Evolutionary conservation across 805 yeast species (phyloP), one percentile per base, ranked within the genome.

Genomic region (Tetrapisispora pingtungensis): DNA sequence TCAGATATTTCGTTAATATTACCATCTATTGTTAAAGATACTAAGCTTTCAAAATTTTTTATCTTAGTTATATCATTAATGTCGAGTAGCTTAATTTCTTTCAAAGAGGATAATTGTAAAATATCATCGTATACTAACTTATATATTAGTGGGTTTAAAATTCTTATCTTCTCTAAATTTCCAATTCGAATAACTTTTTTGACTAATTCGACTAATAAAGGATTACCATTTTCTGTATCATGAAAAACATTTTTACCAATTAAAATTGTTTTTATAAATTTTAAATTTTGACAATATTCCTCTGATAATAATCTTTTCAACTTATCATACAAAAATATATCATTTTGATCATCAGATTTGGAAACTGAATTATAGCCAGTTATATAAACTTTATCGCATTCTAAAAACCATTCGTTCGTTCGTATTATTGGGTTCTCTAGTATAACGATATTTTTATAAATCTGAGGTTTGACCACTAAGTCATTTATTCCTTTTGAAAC

Each of bases 401-500:
- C 73, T 4, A 64, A 38, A 42, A 56, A 69, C 58, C 68, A 62
- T 8, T 45, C 19, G 1, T 44, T 43, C 2, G 57, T 45, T 15
- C 62, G 44, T 4, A 71, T 31, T 0, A 61, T 49, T 1, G 73
- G 66, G 7, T 66, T 49, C 40, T 54, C 54, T 14, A 68, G 57
- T 30, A 75, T 59, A 19, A 64, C 51, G 10, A 76, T 49, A 6
- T 50, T 64, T 22, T 46, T 50, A 53, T 74, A 73, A 10, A 76
- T 53, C n/a, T 52, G 47, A 3, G 62, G 58, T 12, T 57, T 43
- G 1, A 66, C 66, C 12, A 64, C 27, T 1, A 48, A 28, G 27
- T 69, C 62, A n/a, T 65, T 49, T 8, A 61, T 35, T 13, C 48
- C 48, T 46, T 59, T 65, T 46, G 55, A 64, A 2, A 67, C 55